Base-by-base conservation (phyloP, 2,329 filamentous ascomycete genomes). In the Colletotrichum musicola region DNA sequence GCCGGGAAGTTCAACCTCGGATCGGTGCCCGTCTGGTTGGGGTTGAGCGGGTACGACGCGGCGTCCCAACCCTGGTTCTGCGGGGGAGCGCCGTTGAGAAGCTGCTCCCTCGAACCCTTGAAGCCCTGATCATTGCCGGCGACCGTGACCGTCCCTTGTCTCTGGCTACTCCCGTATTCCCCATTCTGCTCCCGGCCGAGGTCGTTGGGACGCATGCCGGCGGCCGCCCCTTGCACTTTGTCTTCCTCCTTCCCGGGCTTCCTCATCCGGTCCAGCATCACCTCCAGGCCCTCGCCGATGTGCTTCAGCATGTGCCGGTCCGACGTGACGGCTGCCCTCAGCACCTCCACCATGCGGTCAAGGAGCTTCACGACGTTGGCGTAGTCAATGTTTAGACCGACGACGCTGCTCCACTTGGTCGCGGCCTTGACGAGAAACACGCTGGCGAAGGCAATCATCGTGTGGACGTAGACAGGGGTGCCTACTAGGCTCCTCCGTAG, bases 361-460 rank as follows among this genome's bases (percentile, higher is more conserved):
- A 81, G 63, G 2, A 81, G 73, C 14, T 75, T 72, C 2, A 72
- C 74, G 6, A 79, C 76, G 27, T 78, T 76, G 6, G 65, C 71
- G 12, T 73, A 69, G 64, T 82, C 79, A 47, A 78, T 75, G 38
- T 76, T 77, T 9, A 82, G 71, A 1, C 77, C 75, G 71, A 76
- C 74, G 27, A 77, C 70, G 4, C 74, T 68, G 40, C 77, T 78
- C 78, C 75, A 79, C 54, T 75, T 77, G 42, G 75, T 76, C 2
- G 75, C 72, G 2, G 79, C 76, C 57, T 81, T 81, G 65, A 80
- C 75, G 3, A 81, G 73, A 61, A 81, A 81, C 3, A 80, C 78
- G 1, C 74, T 73, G 0, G 77, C 75, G 60, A 77, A 80, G 4
- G 78, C 73, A 30, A 80, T 78, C 78, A 81, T 80, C 38, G 77